phyloP scores from a whole-genome alignment of 495 filamentous ascomycete genomes.

The Penicillium nucicola region DNA sequence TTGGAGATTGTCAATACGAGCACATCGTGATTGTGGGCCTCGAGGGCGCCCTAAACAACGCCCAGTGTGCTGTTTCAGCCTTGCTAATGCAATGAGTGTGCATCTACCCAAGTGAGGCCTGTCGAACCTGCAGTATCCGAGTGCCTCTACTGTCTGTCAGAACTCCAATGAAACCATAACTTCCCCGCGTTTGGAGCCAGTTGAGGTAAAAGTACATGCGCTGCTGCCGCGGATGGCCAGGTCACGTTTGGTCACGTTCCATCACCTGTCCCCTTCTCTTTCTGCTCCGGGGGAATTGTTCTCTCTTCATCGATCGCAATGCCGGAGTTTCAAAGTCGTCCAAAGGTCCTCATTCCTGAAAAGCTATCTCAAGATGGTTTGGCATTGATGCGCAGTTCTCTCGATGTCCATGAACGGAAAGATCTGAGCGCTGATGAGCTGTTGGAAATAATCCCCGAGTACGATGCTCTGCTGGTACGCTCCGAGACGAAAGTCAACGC shows the following conservation, averaged over 20 bases:
- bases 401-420: constrained; percentile 59
- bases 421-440: constrained; percentile 54
- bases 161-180: constrained; percentile 5
- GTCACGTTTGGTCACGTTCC: neutral
- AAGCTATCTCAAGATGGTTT: constrained; percentile 73
- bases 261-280: too few relatives aligned
- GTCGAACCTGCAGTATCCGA: too few relatives aligned
- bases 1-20: too few relatives aligned
- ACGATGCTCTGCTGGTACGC: constrained; percentile 67
- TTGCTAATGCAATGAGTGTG: neutral
- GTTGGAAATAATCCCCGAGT: constrained; percentile 54
- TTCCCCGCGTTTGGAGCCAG: constrained; percentile 10
- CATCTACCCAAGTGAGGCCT: too few relatives aligned
- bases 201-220: constrained; percentile 2
- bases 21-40: neutral
- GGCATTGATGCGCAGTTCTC: constrained; percentile 50
- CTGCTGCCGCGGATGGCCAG: constrained; percentile 11
- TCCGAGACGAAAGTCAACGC: constrained; percentile 71
- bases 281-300: too few relatives aligned
- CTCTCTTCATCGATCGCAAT: constrained; percentile 1
- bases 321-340: constrained; percentile 22
- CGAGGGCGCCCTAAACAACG: too few relatives aligned
- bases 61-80: too few relatives aligned
- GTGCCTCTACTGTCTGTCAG: too few relatives aligned
- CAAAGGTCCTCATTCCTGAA: constrained; percentile 66